Evolutionary conservation across 371 early-diverging fungal species (phyloP), one percentile per base, ranked within the genome.

Genomic region (Mucor circinelloides): DNA sequence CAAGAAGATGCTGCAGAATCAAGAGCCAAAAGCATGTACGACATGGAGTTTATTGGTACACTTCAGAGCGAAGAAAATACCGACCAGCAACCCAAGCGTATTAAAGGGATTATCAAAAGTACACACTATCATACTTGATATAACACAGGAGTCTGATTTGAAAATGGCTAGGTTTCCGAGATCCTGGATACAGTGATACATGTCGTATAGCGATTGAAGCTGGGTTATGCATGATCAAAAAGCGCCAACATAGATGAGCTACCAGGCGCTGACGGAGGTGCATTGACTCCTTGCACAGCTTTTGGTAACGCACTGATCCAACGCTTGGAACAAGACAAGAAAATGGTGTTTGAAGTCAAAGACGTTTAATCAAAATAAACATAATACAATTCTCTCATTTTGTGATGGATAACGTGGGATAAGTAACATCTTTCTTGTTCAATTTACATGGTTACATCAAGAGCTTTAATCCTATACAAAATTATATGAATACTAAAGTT

Each of bases 161-260:
- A 6, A 34, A 31, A 7, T 31, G 31, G 7, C 7, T 31, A 34
- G 75, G 80, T 0, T 77, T 73, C 48, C 80, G 82, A 27, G 93
- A 94, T 59, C 91, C 93, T 12, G 93, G 94, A 2, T 94, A 94
- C 71, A n/a, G 84, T 42, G 93, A 91, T 71, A 90, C 90, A 0
- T 85, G 86, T 62, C 77, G 81, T 28, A 89, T 89, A 72, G 62
- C 89, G 42, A 80, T 77, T 25, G 90, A 91, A 67, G 75, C 87
- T 25, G 90, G 89, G 0, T 64, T 90, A 52, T 85, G 87, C 46
- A 68, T 90, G 61, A 64, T 84, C 55, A 67, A 84, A n/a, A 58
- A 77, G 76, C 4, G 9, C 34, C 34, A 3, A 34, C 36, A 71
- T 73, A 15, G 76, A 83, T 6, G 70, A 78, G 0, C 58, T 85